Conservation (phyloP, 208 protist genomes). For the Trypanosoma vivax region DNA sequence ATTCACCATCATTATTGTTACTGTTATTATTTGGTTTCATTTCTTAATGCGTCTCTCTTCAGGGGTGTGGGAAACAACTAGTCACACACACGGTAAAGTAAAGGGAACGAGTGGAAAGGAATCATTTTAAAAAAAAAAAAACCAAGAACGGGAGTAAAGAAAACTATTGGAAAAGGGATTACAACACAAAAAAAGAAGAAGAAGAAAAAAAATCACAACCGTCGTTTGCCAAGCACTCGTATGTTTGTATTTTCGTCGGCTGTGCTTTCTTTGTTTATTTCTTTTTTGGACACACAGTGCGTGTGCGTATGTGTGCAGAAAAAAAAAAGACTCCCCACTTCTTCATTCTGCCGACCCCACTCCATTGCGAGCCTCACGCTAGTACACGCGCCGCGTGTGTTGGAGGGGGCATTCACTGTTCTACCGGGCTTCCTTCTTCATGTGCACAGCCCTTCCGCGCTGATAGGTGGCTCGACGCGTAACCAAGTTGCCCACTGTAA, state of each 20-base stretch:
- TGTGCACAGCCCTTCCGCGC: slow-evolving; percentile 11
- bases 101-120: too few relatives aligned
- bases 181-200: background rate
- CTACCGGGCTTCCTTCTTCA: too few relatives aligned
- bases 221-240: background rate
- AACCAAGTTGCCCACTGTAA: slow-evolving; percentile 7
- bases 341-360: background rate
- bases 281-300: too few relatives aligned
- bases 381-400: too few relatives aligned
- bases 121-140: slow-evolving; percentile 1
- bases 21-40: too few relatives aligned
- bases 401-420: too few relatives aligned
- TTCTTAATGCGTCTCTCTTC: too few relatives aligned
- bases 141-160: background rate
- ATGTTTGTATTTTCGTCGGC: background rate
- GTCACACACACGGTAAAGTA: too few relatives aligned
- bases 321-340: background rate
- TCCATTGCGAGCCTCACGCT: background rate
- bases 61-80: too few relatives aligned
- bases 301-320: too few relatives aligned
- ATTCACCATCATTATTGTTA: too few relatives aligned
- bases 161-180: slow-evolving; percentile 2
- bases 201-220: slow-evolving; percentile 12
- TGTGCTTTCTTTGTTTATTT: background rate
- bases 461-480: slow-evolving; percentile 1